Percentiles rank a stretch among this genome's conserved stretches.
Conservation (phyloP, 2,329 filamentous ascomycete genomes). For the Verticillium albo-atrum region DNA sequence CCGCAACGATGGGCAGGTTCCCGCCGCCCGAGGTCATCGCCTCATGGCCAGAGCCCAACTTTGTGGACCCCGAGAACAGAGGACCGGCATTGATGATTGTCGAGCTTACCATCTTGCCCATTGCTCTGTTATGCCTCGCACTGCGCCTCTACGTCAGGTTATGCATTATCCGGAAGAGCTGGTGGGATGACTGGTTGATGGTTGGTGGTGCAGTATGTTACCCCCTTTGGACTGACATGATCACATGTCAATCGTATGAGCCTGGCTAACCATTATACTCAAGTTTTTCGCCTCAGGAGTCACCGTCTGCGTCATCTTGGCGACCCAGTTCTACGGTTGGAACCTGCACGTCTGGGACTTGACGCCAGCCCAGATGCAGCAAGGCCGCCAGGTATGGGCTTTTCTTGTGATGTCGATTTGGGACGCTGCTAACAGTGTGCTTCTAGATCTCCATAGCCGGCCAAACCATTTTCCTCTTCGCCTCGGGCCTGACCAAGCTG, state of each 20-base stretch:
- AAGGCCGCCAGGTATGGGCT: constrained; percentile 14
- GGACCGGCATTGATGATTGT: constrained; percentile 31
- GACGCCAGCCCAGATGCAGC: constrained; percentile 16
- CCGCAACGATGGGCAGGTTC: constrained; percentile 22
- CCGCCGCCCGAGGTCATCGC: constrained; percentile 29
- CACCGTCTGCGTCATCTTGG: constrained; percentile 28
- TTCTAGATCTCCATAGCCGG: constrained; percentile 32
- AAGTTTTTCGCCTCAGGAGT: constrained; percentile 29
- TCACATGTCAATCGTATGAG: not conserved
- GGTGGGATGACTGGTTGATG: constrained; percentile 38
- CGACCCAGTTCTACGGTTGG: constrained; percentile 30
- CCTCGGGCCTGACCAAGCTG: constrained; percentile 30
- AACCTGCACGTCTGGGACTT: constrained; percentile 33
- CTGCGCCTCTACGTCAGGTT: constrained; percentile 33
- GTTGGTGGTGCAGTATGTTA: constrained; percentile 27
- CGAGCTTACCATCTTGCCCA: constrained; percentile 25
- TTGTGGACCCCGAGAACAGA: constrained; percentile 28
- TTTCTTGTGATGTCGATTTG: not conserved
- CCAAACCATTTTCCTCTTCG: constrained; percentile 33
- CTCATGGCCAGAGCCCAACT: constrained; percentile 33
- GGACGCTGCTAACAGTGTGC: not conserved
- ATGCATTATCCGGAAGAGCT: constrained; percentile 24
- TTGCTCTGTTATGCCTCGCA: constrained; percentile 27
- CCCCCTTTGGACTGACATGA: not conserved
- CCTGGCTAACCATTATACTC: not conserved